These are phyloP conservation scores for Phaeosphaeria sp. DNA, from an alignment of 2,329 filamentous ascomycete species.

Conservation along the genomic window DNA sequence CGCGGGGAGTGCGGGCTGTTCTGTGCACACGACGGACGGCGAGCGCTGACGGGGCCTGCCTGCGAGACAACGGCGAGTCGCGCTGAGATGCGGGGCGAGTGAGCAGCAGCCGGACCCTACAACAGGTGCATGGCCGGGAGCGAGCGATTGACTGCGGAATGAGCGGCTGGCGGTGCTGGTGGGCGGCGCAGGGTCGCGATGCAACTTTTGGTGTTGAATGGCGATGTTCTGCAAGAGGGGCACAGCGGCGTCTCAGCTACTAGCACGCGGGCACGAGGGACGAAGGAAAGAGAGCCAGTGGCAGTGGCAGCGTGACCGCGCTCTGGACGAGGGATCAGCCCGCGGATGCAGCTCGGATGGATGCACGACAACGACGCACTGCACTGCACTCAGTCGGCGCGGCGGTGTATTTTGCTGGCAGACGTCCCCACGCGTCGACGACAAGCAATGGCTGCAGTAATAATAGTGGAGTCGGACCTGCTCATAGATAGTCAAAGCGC, in stretches of 20 bases:
- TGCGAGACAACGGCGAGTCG: slow-evolving; percentile 7
- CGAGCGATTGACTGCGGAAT: slow-evolving; percentile 36
- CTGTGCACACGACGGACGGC: not conserved
- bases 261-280: slow-evolving; percentile 7
- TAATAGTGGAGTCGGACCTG: slow-evolving; percentile 5
- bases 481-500: slow-evolving; percentile 9
- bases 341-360: slow-evolving; percentile 5
- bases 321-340: not conserved
- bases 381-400: not conserved
- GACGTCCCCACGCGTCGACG: slow-evolving; percentile 20
- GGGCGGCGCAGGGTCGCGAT: slow-evolving; percentile 5
- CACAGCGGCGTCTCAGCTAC: slow-evolving; percentile 11
- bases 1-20: slow-evolving; percentile 1
- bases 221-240: slow-evolving; percentile 16
- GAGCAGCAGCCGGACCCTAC: not conserved
- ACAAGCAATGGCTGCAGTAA: not conserved
- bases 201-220: slow-evolving; percentile 17
- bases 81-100: slow-evolving; percentile 2
- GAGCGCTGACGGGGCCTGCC: not conserved
- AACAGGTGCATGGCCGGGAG: slow-evolving; percentile 31
- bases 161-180: slow-evolving; percentile 15
- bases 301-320: slow-evolving; percentile 10
- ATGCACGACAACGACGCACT: not conserved
- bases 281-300: slow-evolving; percentile 4
- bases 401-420: slow-evolving; percentile 11